A percentile compares a stretch with the other conserved stretches of the same genome.
These are phyloP conservation scores for Paragyromitra xinjiangensis DNA, from an alignment of 495 filamentous ascomycete species.

Conservation along the genomic window DNA sequence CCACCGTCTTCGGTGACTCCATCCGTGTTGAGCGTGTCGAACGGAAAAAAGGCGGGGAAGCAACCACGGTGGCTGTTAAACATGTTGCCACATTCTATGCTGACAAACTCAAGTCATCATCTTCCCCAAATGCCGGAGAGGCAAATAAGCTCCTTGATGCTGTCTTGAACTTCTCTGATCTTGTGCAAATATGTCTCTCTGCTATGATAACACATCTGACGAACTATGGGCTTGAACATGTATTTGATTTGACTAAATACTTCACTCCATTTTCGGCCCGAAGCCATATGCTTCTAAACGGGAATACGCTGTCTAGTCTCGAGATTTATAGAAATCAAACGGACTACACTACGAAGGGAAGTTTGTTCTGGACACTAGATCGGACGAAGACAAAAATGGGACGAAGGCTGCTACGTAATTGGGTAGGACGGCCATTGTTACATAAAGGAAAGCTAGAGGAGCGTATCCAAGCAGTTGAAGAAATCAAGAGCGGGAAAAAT, in stretches of 20 bases:
- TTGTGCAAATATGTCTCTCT: conserved; percentile 90
- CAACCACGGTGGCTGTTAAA: conserved; percentile 84
- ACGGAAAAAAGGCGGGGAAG: conserved; percentile 62
- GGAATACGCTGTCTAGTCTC: conserved; percentile 90
- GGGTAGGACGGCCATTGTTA: conserved; percentile 92
- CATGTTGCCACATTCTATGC: conserved; percentile 97
- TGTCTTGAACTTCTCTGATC: conserved; percentile 82
- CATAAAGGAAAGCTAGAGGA: conserved; percentile 80
- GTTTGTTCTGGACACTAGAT: conserved; percentile 94
- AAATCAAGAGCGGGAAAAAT: conserved; percentile 75
- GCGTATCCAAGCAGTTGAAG: conserved; percentile 87
- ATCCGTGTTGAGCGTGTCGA: conserved; percentile 79
- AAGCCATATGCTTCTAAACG: conserved; percentile 95
- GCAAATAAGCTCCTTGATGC: conserved; percentile 73
- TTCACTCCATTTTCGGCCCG: conserved; percentile 96
- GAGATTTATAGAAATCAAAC: conserved; percentile 97
- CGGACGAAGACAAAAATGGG: conserved; percentile 92
- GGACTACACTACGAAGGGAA: conserved; percentile 84
- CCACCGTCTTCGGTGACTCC: conserved; percentile 91
- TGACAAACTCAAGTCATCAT: conserved; percentile 72
- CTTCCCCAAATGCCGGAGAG: conserved; percentile 61
- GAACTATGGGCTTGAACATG: conserved; percentile 93
- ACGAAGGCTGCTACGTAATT: conserved; percentile 85
- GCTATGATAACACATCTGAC: conserved; percentile 95
- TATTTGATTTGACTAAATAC: conserved; percentile 96